Base-by-base conservation (phyloP, 1,284 basidiomycete genomes). In the Chiua sp. region DNA sequence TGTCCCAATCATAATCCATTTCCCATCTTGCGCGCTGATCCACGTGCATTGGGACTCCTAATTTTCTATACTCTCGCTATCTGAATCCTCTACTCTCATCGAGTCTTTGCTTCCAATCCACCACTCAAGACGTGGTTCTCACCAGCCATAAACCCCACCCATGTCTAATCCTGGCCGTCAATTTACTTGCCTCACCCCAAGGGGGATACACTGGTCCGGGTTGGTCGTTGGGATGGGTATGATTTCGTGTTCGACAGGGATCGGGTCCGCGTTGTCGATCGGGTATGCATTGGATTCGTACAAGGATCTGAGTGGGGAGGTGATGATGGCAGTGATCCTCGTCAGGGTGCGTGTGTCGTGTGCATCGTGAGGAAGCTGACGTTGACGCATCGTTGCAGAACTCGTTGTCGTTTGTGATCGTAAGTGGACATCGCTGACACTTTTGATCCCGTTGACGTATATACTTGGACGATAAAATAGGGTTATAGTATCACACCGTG, bases 401-500 rank as follows among this genome's bases (percentile, higher is more conserved):
- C 32, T 61, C 63, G 22, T 33, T 64, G 47, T 64, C 63, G 35
- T 64, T 64, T 37, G 63, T 56, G n/a, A 65, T 64, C 28, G 49
- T 51, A 5, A 33, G 49, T 51, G 6, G 18, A 44, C 42, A 22
- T 16, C 2, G 12, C 12, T 13, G 22, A 44, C 32, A 11, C 8
- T 5, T 16, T 44, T 7, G 42, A n/a, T 12, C 22, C 0, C 39
- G 26, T 44, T 32, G 49, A 26, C 32, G 30, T 11, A 33, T 42
- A 20, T 4, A 20, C 13, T 42, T 20, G 18, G 39, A 23, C 20
- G 49, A 4, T 12, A 63, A 22, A 15, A 10, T 23, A 65, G 57
- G 63, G 63, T 35, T 65, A 65, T 44, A 60, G 63, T 12, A 65
- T 63, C 47, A 65, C 63, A 11, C 63, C 63, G 15, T 65, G 63